Percentiles rank a stretch among this genome's conserved stretches.
Conservation (phyloP, 495 filamentous ascomycete genomes). For the Pseudotulostoma volvatum region DNA sequence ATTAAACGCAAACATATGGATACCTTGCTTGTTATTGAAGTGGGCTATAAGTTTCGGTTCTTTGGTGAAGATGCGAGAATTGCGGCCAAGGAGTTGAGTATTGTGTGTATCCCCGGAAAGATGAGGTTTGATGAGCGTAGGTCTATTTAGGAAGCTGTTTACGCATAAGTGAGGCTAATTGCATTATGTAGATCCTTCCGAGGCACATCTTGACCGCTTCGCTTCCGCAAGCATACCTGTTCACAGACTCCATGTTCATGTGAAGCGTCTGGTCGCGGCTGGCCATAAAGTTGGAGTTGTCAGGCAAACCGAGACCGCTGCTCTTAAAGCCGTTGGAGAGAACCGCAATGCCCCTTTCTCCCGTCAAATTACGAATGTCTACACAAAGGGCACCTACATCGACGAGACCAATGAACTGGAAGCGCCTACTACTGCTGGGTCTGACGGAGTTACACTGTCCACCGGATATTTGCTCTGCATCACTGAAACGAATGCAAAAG, state of each 20-base stretch:
- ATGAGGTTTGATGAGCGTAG: conserved; percentile 81
- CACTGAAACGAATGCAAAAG: conserved; percentile 74
- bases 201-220: conserved; percentile 84
- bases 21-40: conserved; percentile 76
- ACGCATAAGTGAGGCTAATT: neutral
- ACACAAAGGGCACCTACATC: conserved; percentile 96
- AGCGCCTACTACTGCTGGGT: conserved; percentile 25
- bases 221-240: conserved; percentile 92
- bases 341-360: conserved; percentile 88
- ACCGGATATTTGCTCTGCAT: conserved; percentile 89
- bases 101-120: conserved; percentile 95
- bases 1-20: conserved; percentile 89
- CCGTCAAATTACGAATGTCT: conserved; percentile 86
- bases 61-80: conserved; percentile 92
- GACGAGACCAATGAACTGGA: conserved; percentile 81
- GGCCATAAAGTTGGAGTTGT: conserved; percentile 96
- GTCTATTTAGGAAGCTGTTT: conserved; percentile 10
- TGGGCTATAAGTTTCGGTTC: conserved; percentile 96
- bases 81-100: conserved; percentile 80
- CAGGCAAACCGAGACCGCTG: conserved; percentile 93
- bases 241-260: conserved; percentile 83
- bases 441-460: conserved; percentile 43
- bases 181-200: conserved; percentile 46
- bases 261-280: conserved; percentile 79
- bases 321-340: conserved; percentile 87